These are phyloP conservation scores for Copromyces sp. DNA, from an alignment of 495 filamentous ascomycete species.

Conservation along the genomic window DNA sequence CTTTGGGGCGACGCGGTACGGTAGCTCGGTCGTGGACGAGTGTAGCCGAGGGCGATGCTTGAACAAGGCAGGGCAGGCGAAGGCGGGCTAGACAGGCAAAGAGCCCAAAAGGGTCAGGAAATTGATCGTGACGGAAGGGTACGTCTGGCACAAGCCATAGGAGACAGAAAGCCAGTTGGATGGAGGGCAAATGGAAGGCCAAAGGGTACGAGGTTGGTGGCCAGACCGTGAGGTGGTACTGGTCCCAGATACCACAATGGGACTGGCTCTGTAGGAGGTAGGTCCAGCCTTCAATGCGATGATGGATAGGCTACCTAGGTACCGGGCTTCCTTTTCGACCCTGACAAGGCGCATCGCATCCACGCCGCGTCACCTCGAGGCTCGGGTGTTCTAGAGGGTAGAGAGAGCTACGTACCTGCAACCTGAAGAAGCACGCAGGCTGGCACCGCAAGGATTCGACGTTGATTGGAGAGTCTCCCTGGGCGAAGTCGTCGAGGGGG, in stretches of 20 bases:
- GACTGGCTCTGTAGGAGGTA: neutral
- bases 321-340: neutral
- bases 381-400: neutral
- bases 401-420: neutral
- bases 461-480: neutral
- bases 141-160: neutral
- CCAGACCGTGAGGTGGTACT: neutral
- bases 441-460: neutral
- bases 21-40: constrained; percentile 5
- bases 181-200: neutral
- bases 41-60: constrained; percentile 13
- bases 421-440: neutral
- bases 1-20: constrained; percentile 11
- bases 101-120: neutral
- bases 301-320: neutral
- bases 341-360: neutral
- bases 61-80: constrained; percentile 7
- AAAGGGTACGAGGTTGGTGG: neutral
- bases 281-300: neutral
- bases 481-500: neutral
- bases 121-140: neutral
- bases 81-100: neutral
- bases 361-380: neutral
- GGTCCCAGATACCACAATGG: neutral
- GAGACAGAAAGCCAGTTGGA: neutral